Percentiles rank a stretch among this genome's conserved stretches.
Evolutionary conservation across 2,329 filamentous ascomycete genomes (phyloP).

Genomic region (Beauveria medogensis): DNA sequence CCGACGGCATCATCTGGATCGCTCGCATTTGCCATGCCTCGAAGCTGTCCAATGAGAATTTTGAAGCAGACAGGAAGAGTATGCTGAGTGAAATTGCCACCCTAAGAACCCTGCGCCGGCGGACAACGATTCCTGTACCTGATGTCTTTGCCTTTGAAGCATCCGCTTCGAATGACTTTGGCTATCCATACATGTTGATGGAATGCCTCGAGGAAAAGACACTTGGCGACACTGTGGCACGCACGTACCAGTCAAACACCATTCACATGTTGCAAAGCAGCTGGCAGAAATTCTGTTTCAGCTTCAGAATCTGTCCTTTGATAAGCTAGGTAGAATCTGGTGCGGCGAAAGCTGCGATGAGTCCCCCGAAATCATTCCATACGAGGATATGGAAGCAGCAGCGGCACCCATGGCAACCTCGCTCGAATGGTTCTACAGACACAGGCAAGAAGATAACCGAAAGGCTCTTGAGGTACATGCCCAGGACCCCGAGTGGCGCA

Average conservation of each 20-base stretch:
- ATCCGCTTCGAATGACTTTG: constrained; percentile 9
- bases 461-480: not conserved
- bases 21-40: not conserved
- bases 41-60: too few species aligned
- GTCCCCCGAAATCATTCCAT: not conserved
- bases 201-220: constrained; percentile 5
- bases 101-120: constrained; percentile 6
- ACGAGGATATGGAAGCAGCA: not conserved
- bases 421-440: not conserved
- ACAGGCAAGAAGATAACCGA: not conserved
- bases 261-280: not conserved
- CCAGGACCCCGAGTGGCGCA: constrained; percentile 19
- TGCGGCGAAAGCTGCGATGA: not conserved
- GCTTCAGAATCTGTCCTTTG: constrained; percentile 10
- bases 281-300: constrained; percentile 10
- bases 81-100: constrained; percentile 13
- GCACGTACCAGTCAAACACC: not conserved
- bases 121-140: constrained; percentile 9
- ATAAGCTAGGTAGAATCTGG: constrained; percentile 10
- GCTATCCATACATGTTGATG: constrained; percentile 12
- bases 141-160: constrained; percentile 1
- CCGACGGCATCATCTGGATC: not conserved
- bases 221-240: not conserved
- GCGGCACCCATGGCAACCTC: not conserved
- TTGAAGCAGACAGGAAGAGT: not conserved